Evolutionary conservation across 257 asterid species (phyloP).

Genomic region (Plantago ovata): DNA sequence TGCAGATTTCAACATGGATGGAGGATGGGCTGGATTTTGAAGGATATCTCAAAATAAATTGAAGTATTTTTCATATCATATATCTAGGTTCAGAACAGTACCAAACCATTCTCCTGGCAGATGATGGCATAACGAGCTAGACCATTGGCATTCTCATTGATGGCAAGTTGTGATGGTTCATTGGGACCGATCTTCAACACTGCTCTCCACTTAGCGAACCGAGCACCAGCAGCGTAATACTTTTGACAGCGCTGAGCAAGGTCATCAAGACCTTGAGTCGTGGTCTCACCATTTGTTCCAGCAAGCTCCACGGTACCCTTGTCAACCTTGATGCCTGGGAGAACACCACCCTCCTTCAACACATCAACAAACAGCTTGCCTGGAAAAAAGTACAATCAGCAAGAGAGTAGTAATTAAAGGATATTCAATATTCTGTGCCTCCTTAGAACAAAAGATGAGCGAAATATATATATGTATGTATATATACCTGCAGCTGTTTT

Average conservation of each 20-base stretch:
- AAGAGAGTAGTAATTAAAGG: neutral
- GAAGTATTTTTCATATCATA: neutral
- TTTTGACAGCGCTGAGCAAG: constrained; percentile 52
- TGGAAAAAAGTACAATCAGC: constrained; percentile 16
- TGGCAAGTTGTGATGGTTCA: constrained; percentile 58
- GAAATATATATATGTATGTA: neutral
- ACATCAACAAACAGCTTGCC: constrained; percentile 57
- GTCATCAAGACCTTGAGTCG: constrained; percentile 64
- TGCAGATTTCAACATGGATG: too few relatives aligned
- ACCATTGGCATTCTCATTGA: constrained; percentile 56
- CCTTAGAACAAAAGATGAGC: too few relatives aligned
- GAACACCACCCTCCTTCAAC: constrained; percentile 57
- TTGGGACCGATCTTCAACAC: constrained; percentile 55
- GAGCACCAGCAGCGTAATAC: constrained; percentile 55
- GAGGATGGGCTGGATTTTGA: too few relatives aligned
- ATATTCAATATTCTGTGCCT: neutral
- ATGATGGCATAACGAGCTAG: constrained; percentile 60
- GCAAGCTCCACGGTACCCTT: constrained; percentile 64
- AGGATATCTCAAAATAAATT: too few relatives aligned
- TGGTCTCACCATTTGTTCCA: constrained; percentile 59
- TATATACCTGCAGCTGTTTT: constrained; percentile 74
- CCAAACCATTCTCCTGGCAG: constrained; percentile 63
- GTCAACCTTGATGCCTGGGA: constrained; percentile 67
- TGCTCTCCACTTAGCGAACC: constrained; percentile 66
- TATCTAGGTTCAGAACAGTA: neutral